These are phyloP conservation scores for Scheffersomyces amazonensis DNA, from an alignment of 805 yeast genomes.

Conservation along the genomic window DNA sequence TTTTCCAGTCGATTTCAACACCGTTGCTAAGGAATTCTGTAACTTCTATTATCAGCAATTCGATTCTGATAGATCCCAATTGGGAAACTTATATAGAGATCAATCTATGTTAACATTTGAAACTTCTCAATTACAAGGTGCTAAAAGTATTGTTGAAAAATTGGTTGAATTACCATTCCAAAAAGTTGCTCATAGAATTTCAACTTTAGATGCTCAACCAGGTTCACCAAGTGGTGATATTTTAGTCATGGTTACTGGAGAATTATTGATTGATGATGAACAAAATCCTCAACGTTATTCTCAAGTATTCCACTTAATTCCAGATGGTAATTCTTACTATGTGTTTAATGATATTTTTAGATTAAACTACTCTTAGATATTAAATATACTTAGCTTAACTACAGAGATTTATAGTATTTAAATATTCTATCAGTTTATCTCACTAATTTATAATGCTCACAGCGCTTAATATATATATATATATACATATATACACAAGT, in stretches of 20 bases:
- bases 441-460: no score
- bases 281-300: conserved; percentile 94
- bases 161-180: conserved; percentile 84
- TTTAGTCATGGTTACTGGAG: conserved; percentile 97
- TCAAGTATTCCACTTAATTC: conserved; percentile 95
- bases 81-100: conserved; percentile 93
- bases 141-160: conserved; percentile 89
- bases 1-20: conserved; percentile 39
- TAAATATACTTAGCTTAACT: no score
- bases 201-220: conserved; percentile 97
- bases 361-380: conserved; percentile 69
- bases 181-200: conserved; percentile 89
- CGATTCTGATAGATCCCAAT: conserved; percentile 86
- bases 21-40: conserved; percentile 75
- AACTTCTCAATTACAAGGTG: conserved; percentile 91
- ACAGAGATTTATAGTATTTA: no score
- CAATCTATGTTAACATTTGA: conserved; percentile 98
- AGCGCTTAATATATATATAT: no score
- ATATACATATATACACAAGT: no score
- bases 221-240: conserved; percentile 91
- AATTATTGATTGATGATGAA: conserved; percentile 88
- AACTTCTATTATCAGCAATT: conserved; percentile 94
- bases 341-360: conserved; percentile 97
- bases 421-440: no score
- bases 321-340: conserved; percentile 86